Evolutionary conservation across 306 rosid genomes (phyloP), one percentile per base, ranked within the genome.

Genomic region (Cyclanthera cordifolia): DNA sequence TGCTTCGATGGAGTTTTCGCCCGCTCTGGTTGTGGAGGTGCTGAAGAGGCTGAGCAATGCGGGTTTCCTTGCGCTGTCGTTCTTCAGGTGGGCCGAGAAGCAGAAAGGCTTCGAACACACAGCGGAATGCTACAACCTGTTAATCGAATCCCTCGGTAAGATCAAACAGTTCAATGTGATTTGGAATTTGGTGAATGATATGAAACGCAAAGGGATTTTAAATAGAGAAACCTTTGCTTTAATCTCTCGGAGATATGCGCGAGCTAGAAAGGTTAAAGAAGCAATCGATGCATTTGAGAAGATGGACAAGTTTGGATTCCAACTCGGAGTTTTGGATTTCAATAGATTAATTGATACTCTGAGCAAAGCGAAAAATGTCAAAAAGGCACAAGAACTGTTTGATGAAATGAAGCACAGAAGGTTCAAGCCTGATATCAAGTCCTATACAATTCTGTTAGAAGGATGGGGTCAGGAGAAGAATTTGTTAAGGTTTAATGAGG

Each of bases 381-480:
- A 70, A 67, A 79, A 74, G 28, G 97, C 97, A 30, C 96, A 88
- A 15, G 81, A 88, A 74, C 75, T 91, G 90, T 88, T 91, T 67
- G 95, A 91, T 49, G 75, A 82, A 85, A 88, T 85, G 97, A 72
- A 78, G 64, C 67, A 67, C 14, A 81, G 53, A 67, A 80, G 78
- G 75, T 83, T 91, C 21, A 60, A 48, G 60, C 91, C 96, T 17
- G 84, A 91, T 81, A 72, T 91, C 13, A 91, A 91, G 76, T 82
- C 96, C 4, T 88, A 82, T 51, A 82, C 91, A 3, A 85, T 88
- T 78, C 49, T 88, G 74, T 72, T 91, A 49, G 96, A 85, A 74
- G 97, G 97, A 49, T 91, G 97, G 91, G 90, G 96, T 76, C 91
- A 85, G 28, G 81, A 83, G 41, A 84, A 79, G 45, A 88, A 85